Conservation (phyloP, 129 eudicot genomes). For the Tagetes erecta region DNA sequence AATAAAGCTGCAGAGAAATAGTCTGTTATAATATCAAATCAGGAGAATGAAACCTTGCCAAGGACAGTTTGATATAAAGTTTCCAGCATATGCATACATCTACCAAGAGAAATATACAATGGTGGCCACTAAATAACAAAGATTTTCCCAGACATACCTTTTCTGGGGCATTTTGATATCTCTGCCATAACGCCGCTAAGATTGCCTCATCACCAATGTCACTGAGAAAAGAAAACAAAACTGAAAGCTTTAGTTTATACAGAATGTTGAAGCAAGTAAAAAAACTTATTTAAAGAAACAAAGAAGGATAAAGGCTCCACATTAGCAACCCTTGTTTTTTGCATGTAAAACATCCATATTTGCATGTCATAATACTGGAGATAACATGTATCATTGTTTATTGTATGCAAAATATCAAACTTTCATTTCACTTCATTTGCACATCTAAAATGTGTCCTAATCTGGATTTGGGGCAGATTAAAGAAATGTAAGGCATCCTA, state of each 20-base stretch:
- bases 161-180: slow-evolving; percentile 54
- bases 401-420: not conserved
- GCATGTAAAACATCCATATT: slow-evolving; percentile 5
- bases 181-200: slow-evolving; percentile 65
- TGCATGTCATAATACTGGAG: not conserved
- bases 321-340: not conserved
- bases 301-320: slow-evolving; percentile 15
- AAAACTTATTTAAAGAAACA: slow-evolving; percentile 5
- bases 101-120: slow-evolving; percentile 8
- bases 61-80: not conserved
- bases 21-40: not conserved
- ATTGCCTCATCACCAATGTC: slow-evolving; percentile 93
- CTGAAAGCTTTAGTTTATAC: slow-evolving; percentile 7
- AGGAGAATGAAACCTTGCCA: slow-evolving; percentile 12
- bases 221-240: slow-evolving; percentile 42
- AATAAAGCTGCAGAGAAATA: not conserved
- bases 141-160: slow-evolving; percentile 54
- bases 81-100: not conserved
- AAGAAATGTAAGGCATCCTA: not conserved
- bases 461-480: not conserved
- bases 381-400: not conserved
- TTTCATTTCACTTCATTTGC: slow-evolving; percentile 8
- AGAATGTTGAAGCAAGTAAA: not conserved
- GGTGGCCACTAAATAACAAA: slow-evolving; percentile 21
- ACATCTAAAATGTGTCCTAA: not conserved